These are phyloP conservation scores for Elsinoe australis DNA, from an alignment of 2,329 filamentous ascomycete genomes.

Conservation along the genomic window DNA sequence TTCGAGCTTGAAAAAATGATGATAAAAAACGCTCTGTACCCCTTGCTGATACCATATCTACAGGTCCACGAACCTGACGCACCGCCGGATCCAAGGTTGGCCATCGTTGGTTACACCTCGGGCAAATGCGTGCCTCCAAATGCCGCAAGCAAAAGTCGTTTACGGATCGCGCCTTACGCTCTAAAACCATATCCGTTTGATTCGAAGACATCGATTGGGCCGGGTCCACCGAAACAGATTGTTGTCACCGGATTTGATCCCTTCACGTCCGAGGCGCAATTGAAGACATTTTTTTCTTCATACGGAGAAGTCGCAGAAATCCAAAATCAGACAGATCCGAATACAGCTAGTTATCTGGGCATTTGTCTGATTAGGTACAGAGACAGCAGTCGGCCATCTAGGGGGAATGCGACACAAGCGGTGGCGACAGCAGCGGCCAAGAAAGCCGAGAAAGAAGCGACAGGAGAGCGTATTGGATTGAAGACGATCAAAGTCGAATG, in stretches of 20 bases:
- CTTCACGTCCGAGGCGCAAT: slow-evolving; percentile 68
- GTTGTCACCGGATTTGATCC: slow-evolving; percentile 97
- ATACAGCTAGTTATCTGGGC: slow-evolving; percentile 87
- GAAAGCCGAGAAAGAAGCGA: slow-evolving; percentile 66
- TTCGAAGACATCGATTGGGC: slow-evolving; percentile 72
- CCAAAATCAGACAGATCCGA: slow-evolving; percentile 89
- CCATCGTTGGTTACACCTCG: slow-evolving; percentile 52
- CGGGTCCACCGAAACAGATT: slow-evolving; percentile 81
- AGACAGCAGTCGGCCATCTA: slow-evolving; percentile 55
- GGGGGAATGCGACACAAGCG: slow-evolving; percentile 48
- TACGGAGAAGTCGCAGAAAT: slow-evolving; percentile 86
- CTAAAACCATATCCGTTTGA: slow-evolving; percentile 78
- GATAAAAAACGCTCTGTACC: slow-evolving; percentile 34
- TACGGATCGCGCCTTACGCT: slow-evolving; percentile 67
- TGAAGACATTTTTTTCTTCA: slow-evolving; percentile 66
- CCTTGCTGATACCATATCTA: slow-evolving; percentile 38
- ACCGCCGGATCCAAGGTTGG: slow-evolving; percentile 73
- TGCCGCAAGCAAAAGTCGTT: slow-evolving; percentile 62
- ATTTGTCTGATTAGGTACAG: slow-evolving; percentile 88
- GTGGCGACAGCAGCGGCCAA: slow-evolving; percentile 74
- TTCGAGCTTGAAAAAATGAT: slow-evolving; percentile 32
- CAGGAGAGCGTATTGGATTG: slow-evolving; percentile 71
- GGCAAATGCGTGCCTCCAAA: slow-evolving; percentile 40
- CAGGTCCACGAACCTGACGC: slow-evolving; percentile 60
- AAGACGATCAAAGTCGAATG: slow-evolving; percentile 73